Base-by-base conservation (phyloP, 257 asterid species). In the Solanum gandarillasii region DNA sequence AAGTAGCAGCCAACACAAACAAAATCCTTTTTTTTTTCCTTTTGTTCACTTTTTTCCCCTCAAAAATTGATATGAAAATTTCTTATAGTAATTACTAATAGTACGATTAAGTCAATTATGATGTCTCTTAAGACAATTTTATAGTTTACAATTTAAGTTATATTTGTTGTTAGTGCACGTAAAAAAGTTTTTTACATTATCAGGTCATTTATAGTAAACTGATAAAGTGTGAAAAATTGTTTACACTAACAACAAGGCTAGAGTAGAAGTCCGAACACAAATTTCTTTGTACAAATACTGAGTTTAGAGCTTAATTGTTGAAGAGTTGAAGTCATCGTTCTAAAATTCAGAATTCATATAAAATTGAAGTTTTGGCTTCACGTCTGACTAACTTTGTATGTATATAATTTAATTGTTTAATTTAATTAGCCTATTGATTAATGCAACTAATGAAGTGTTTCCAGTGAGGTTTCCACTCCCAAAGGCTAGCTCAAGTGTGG, bases 401-500 rank as follows among this genome's bases (percentile, higher is more conserved):
- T 29, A 3, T 14, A 29, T 29, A 70, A 13, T 3, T 71, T 72
- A 20, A 36, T 35, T 9, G 10, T 87, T 88, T 87, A 89, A 72
- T 46, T 87, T 74, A 88, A 89, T 38, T 34, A 58, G 67, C 70
- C 71, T 83, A 35, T 36, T 88, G 86, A 85, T 90, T 92, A 89
- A 87, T 91, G 84, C 87, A 90, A 89, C 71, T 88, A 88, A 90
- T 91, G 36, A 88, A 88, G 88, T 89, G 93, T 89, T 89, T 91
- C 94, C 95, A 90, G 94, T 91, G 91, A 91, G 60, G 62, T 87
- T 87, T 87, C 93, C 96, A 94, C 93, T 88, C 86, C 83, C 74
- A 65, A 86, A 87, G 31, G 89, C 83, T 86, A 68, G 39, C 87
- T 82, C 87, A 88, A 86, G 88, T 90, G 88, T 88, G 87, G 90